A percentile compares a stretch with the other conserved stretches of the same genome.
phyloP scores from a whole-genome alignment of 2,329 filamentous ascomycete species.

The Fusarium multiceps region DNA sequence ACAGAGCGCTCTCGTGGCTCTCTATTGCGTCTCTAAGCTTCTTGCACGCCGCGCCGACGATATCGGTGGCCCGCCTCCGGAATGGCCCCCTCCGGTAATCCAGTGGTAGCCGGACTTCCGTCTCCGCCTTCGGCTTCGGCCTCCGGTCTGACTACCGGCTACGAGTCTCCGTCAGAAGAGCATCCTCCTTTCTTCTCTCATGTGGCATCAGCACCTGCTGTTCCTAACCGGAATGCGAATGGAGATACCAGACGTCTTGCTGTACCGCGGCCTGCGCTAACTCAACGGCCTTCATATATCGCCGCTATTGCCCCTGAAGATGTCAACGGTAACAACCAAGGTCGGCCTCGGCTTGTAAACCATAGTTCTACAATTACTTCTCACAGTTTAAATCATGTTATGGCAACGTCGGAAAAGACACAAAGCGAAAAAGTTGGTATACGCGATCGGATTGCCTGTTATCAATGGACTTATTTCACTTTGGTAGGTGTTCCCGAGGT shows the following conservation, averaged over 20 bases:
- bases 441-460: slow-evolving; percentile 63
- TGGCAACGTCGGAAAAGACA: slow-evolving; percentile 48
- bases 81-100: slow-evolving; percentile 51
- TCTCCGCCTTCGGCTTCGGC: slow-evolving; percentile 11
- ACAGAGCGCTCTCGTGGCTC: slow-evolving; percentile 57
- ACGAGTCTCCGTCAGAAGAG: slow-evolving; percentile 55
- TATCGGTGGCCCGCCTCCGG: slow-evolving; percentile 53
- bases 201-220: slow-evolving; percentile 15
- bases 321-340: background rate
- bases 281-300: slow-evolving; percentile 36
- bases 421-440: slow-evolving; percentile 54
- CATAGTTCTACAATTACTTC: slow-evolving; percentile 31
- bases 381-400: slow-evolving; percentile 49
- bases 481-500: slow-evolving; percentile 47
- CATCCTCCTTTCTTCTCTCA: slow-evolving; percentile 47
- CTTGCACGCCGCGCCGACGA: slow-evolving; percentile 61
- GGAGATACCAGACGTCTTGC: background rate
- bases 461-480: slow-evolving; percentile 83
- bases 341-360: slow-evolving; percentile 20
- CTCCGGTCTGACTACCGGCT: slow-evolving; percentile 41
- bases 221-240: background rate
- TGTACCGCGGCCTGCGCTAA: slow-evolving; percentile 23
- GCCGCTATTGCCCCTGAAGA: slow-evolving; percentile 19
- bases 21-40: slow-evolving; percentile 63
- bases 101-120: slow-evolving; percentile 43